Conservation (phyloP, 1,139 yeast species). For the Yamadazyma triangularis region DNA sequence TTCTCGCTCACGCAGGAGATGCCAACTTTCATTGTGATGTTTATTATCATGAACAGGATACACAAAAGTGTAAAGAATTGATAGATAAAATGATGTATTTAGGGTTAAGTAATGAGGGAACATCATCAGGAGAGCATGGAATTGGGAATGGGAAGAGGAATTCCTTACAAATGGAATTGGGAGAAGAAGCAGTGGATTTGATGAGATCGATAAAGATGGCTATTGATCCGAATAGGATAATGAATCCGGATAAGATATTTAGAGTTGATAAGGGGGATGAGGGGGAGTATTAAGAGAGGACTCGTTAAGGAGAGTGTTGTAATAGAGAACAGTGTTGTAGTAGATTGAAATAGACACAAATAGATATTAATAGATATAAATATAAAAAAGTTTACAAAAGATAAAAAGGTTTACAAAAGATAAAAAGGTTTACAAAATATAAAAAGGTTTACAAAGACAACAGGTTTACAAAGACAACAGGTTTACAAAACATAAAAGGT, state of each 20-base stretch:
- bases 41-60: slow-evolving; percentile 52
- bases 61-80: slow-evolving; percentile 24
- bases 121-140: slow-evolving; percentile 65
- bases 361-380: too few species aligned
- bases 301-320: too few species aligned
- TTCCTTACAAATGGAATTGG: slow-evolving; percentile 46
- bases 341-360: too few species aligned
- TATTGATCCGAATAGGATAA: slow-evolving; percentile 50
- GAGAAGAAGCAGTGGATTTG: slow-evolving; percentile 44
- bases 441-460: too few species aligned
- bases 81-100: slow-evolving; percentile 35
- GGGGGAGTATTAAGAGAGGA: slow-evolving; percentile 22
- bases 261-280: slow-evolving; percentile 51
- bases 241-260: slow-evolving; percentile 60
- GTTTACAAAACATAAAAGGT: too few species aligned
- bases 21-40: slow-evolving; percentile 85
- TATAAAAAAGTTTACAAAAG: too few species aligned
- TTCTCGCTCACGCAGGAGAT: slow-evolving; percentile 83
- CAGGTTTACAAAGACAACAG: too few species aligned
- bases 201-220: slow-evolving; percentile 56
- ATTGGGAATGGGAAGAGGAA: slow-evolving; percentile 55
- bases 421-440: too few species aligned
- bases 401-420: too few species aligned
- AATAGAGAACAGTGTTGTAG: too few species aligned
- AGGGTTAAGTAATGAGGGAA: slow-evolving; percentile 50